These are phyloP conservation scores for Aspergillus sojae DNA, from an alignment of 2,329 filamentous ascomycete species.

Conservation along the genomic window DNA sequence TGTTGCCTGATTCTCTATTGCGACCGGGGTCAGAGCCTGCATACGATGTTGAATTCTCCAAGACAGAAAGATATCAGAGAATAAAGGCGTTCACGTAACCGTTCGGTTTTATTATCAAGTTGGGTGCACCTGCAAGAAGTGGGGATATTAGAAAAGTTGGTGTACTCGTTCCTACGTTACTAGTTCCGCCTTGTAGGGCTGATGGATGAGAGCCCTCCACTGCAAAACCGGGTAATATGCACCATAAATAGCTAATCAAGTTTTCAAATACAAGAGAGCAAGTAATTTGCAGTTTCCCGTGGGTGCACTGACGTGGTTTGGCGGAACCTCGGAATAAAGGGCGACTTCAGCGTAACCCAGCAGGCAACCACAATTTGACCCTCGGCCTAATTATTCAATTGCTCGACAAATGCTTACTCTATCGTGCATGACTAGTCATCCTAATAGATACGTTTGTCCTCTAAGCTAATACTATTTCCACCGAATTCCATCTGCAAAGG, in stretches of 20 bases:
- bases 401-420: neutral
- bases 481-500: neutral
- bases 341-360: neutral
- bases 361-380: neutral
- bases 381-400: neutral
- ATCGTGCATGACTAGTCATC: neutral
- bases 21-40: neutral
- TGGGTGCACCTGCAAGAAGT: neutral
- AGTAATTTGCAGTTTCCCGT: neutral
- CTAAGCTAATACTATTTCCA: neutral
- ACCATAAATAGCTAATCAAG: neutral
- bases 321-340: neutral
- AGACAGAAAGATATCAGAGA: neutral
- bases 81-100: neutral
- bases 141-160: neutral
- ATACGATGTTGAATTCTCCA: neutral
- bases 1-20: neutral
- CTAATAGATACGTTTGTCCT: neutral
- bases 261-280: neutral
- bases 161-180: neutral
- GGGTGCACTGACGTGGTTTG: neutral
- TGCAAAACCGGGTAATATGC: neutral
- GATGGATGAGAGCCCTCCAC: neutral
- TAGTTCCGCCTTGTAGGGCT: neutral
- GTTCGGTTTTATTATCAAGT: fast-evolving